These are phyloP conservation scores for Backusella liffmaniae DNA, from an alignment of 192 early-diverging fungal genomes.

Conservation along the genomic window DNA sequence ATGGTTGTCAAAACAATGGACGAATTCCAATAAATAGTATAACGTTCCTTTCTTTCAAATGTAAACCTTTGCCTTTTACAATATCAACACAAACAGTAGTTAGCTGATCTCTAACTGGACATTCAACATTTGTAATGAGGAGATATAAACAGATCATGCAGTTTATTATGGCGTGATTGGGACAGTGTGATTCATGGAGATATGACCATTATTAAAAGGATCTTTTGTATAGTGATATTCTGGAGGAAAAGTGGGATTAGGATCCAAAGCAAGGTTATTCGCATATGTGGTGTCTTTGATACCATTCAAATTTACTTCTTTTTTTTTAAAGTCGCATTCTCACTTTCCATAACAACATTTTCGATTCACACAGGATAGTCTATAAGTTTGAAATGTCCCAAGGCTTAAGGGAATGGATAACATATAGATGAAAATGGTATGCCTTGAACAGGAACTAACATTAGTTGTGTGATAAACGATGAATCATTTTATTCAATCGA, in stretches of 20 bases:
- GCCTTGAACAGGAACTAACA: no score
- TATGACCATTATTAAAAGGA: neutral
- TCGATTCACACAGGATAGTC: neutral
- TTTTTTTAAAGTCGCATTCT: no score
- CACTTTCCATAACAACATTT: neutral
- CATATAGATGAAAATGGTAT: no score
- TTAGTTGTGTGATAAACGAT: neutral
- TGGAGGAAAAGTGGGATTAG: neutral
- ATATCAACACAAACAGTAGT: neutral
- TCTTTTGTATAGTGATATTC: neutral
- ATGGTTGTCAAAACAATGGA: constrained; percentile 51
- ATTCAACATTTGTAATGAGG: no score
- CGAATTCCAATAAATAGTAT: constrained; percentile 20
- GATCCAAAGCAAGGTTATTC: no score
- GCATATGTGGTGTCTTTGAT: no score
- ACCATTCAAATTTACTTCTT: no score
- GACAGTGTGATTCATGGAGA: neutral
- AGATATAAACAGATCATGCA: neutral
- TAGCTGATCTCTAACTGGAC: neutral
- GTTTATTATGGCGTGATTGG: neutral
- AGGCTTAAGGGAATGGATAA: no score
- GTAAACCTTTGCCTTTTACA: neutral
- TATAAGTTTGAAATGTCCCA: neutral
- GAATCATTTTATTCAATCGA: neutral
- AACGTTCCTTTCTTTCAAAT: neutral